These are phyloP conservation scores for Cerrena zonata DNA, from an alignment of 1,284 basidiomycete species.

Conservation along the genomic window DNA sequence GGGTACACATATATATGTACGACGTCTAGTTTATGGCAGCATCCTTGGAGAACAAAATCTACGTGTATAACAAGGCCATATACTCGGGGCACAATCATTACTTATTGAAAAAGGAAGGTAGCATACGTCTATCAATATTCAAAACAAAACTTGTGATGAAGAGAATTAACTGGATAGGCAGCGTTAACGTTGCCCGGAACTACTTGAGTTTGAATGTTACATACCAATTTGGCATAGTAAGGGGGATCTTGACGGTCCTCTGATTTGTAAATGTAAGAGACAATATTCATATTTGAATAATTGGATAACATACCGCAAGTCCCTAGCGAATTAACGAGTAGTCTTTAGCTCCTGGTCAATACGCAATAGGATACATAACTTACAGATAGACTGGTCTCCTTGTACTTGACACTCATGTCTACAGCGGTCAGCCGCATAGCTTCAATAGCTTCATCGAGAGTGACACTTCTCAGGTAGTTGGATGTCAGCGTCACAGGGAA, in stretches of 20 bases:
- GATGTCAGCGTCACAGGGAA: neutral
- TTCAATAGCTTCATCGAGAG: conserved; percentile 91
- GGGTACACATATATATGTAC: too few relatives aligned
- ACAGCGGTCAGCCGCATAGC: conserved; percentile 89
- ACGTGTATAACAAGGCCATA: too few relatives aligned
- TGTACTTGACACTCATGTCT: conserved; percentile 86
- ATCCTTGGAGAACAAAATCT: too few relatives aligned
- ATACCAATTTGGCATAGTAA: conserved; percentile 30
- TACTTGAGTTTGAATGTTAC: too few relatives aligned
- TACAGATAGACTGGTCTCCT: conserved; percentile 87
- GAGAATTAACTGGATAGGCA: too few relatives aligned
- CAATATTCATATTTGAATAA: conserved; percentile 3
- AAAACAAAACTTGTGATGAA: too few relatives aligned
- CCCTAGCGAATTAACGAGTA: conserved; percentile 37
- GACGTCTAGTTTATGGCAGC: too few relatives aligned
- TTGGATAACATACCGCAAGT: conserved; percentile 49
- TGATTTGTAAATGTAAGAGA: conserved; percentile 14
- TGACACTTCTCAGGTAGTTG: conserved; percentile 46
- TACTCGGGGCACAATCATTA: too few relatives aligned
- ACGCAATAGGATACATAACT: conserved; percentile 19
- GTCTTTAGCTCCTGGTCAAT: neutral
- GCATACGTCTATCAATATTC: too few relatives aligned
- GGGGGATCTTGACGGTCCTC: conserved; percentile 38
- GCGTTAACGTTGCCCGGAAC: too few relatives aligned
- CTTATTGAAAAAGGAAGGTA: too few relatives aligned